A percentile compares a stretch with the other conserved stretches of the same genome.
phyloP scores from a whole-genome alignment of 1,139 yeast genomes.

The Saccharomycopsis hybrid region DNA sequence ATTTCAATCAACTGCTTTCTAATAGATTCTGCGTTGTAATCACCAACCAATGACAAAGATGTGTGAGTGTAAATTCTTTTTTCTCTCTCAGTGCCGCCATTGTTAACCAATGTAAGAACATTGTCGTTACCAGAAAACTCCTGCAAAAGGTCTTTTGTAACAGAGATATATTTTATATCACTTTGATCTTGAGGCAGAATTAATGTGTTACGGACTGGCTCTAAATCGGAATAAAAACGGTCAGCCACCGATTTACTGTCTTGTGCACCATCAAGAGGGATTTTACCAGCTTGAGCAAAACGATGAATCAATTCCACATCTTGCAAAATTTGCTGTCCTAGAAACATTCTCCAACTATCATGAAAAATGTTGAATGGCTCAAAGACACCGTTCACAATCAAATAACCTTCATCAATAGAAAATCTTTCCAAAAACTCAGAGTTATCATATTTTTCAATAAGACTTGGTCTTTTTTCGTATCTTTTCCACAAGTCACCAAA shows the following conservation, averaged over 20 bases:
- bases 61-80: constrained; percentile 8
- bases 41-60: constrained; percentile 54
- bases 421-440: constrained; percentile 33
- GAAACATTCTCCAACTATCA: constrained; percentile 36
- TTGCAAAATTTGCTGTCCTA: constrained; percentile 32
- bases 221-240: constrained; percentile 23
- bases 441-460: constrained; percentile 9
- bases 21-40: constrained; percentile 35
- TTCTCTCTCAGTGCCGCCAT: constrained; percentile 23
- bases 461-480: not conserved
- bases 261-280: constrained; percentile 28
- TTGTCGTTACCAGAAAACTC: constrained; percentile 16
- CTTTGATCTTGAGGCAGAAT: constrained; percentile 31
- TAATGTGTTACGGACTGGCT: constrained; percentile 29
- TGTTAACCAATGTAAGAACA: constrained; percentile 21
- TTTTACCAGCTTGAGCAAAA: constrained; percentile 28
- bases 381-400: constrained; percentile 72
- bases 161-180: constrained; percentile 31
- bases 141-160: constrained; percentile 31
- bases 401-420: constrained; percentile 43
- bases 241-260: constrained; percentile 13
- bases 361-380: constrained; percentile 32
- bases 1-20: constrained; percentile 39
- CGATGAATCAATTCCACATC: constrained; percentile 29
- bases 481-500: constrained; percentile 10